phyloP scores from a whole-genome alignment of 1,284 basidiomycete genomes.

The Sporisorium sorghi region DNA sequence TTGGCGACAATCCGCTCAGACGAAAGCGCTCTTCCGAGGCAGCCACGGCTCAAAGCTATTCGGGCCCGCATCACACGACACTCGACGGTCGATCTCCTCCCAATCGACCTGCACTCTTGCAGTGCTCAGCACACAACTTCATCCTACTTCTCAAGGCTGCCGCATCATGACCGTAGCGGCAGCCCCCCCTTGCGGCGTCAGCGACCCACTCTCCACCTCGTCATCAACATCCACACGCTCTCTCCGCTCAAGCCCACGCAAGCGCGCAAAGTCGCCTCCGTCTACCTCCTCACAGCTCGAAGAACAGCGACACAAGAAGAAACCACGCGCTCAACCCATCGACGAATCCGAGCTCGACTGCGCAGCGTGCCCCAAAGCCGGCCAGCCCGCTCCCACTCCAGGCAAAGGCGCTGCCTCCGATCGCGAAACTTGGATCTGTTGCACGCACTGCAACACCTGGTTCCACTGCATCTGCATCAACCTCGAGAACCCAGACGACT shows the following conservation, averaged over 20 bases:
- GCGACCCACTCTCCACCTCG: background rate
- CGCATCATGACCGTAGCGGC: constrained; percentile 30
- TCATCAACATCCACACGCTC: constrained; percentile 14
- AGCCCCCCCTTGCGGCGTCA: constrained; percentile 11
- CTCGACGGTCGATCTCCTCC: background rate
- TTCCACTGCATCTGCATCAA: constrained; percentile 58
- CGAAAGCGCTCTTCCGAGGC: background rate
- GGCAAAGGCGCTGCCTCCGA: constrained; percentile 48
- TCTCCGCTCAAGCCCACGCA: constrained; percentile 36
- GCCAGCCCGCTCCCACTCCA: constrained; percentile 33
- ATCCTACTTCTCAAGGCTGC: constrained; percentile 1
- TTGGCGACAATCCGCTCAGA: too few species aligned
- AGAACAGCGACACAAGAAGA: constrained; percentile 14
- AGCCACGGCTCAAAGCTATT: background rate
- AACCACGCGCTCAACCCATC: constrained; percentile 29
- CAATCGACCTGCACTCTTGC: background rate
- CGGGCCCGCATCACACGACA: constrained; percentile 10
- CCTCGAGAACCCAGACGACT: constrained; percentile 50
- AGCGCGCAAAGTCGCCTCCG: constrained; percentile 20
- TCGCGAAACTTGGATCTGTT: constrained; percentile 57
- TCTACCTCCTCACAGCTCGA: background rate
- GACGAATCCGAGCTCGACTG: constrained; percentile 54
- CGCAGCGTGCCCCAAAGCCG: constrained; percentile 35
- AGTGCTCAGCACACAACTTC: background rate
- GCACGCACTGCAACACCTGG: constrained; percentile 59